Base-by-base conservation (phyloP, 805 yeast genomes). In the Barnettozyma populi region DNA sequence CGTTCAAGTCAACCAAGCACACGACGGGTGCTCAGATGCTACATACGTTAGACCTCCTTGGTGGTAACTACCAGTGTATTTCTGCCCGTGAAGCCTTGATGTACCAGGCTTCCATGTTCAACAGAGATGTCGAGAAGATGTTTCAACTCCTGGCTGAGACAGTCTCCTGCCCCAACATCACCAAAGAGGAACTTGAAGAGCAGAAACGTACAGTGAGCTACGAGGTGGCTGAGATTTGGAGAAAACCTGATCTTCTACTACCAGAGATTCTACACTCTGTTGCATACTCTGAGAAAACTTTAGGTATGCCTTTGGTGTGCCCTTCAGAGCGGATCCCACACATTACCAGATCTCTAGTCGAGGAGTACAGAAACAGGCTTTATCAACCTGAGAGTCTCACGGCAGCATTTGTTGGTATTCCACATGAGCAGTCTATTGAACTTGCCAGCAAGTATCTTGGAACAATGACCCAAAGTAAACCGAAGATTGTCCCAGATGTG, bases 81-180 rank as follows among this genome's bases (percentile, higher is more conserved):
- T 85, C 96, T 0, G 86, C 95, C 7, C 76, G 99, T 60, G 99
- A 94, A 65, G 78, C 95, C 4, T 75, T 92, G 71, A 79, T 92
- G 69, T 94, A 94, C 66, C 98, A 94, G 67, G 95, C 97, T 1
- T 84, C 96, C 3, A 96, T 90, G 1, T 92, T 94, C 75, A 90
- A 90, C 63, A 74, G 75, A 40, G 97, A 90, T 60, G 82, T 85
- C 9, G 92, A 80, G 36, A 71, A 74, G 54, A 89, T 94, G 95
- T 79, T 86, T 53, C 76, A 76, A 41, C 71, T 88, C 41, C 71
- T 94, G 57, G 70, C 87, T 23, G 90, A 90, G 54, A 88, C 97
- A 0, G 84, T 92, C 3, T 70, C 84, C 11, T 71, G 70, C 48
- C 98, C 99, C 8, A 65, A 65, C 36, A 67, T 90, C 36, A 72